phyloP scores from a whole-genome alignment of 208 protist species.

The Leishmania arabica region DNA sequence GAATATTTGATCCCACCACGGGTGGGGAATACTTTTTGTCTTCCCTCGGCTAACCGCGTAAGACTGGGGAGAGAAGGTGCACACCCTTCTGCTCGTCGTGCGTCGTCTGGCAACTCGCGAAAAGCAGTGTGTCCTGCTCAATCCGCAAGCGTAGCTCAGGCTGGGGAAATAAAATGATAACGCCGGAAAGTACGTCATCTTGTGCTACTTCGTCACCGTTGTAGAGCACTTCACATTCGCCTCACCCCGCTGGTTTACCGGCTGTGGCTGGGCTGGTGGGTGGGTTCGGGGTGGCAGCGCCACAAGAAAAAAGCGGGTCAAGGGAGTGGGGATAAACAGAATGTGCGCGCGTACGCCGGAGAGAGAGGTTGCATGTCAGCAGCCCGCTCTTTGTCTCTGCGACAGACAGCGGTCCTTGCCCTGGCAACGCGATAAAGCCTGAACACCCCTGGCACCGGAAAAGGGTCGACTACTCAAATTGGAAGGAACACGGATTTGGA shows the following conservation, averaged over 20 bases:
- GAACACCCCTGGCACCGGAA: neutral
- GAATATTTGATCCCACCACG: conserved; percentile 59
- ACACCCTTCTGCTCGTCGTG: neutral
- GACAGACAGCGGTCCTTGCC: neutral
- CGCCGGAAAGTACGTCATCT: no score
- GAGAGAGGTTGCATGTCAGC: no score
- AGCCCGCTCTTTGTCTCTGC: neutral
- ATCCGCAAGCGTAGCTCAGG: no score
- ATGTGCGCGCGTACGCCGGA: no score
- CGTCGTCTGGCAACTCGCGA: neutral
- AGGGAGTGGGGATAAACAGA: no score
- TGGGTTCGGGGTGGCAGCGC: no score
- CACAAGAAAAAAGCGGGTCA: no score
- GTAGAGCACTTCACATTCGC: no score
- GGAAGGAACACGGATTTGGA: neutral
- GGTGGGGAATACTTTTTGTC: conserved; percentile 26
- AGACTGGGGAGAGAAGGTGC: neutral
- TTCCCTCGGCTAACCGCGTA: neutral
- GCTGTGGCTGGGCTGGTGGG: no score
- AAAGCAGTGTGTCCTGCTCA: no score
- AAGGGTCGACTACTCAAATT: neutral
- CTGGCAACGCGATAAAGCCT: neutral
- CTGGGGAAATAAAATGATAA: neutral
- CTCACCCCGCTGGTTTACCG: no score
- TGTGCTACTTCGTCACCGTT: no score